Percentiles rank a stretch among this genome's conserved stretches.
Evolutionary conservation across 495 filamentous ascomycete species (phyloP).

Genomic region (Penicillium soppii): DNA sequence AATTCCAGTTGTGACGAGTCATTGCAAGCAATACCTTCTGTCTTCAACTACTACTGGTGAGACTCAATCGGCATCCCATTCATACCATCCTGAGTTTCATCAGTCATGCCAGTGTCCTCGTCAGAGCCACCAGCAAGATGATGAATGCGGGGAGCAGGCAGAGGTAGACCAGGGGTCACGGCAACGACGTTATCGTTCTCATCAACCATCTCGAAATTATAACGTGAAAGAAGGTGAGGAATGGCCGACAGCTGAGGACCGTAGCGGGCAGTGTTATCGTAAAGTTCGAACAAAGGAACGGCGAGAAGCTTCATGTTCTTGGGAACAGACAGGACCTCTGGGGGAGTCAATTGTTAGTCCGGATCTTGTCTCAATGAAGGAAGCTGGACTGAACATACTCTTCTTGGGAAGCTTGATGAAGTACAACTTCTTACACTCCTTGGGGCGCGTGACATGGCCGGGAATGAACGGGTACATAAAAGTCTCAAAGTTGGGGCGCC

Average conservation of each 20-base stretch:
- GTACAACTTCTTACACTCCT: conserved; percentile 99
- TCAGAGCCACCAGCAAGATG: conserved; percentile 63
- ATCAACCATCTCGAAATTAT: conserved; percentile 98
- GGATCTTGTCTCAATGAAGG: too few species aligned
- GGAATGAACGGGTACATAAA: conserved; percentile 99
- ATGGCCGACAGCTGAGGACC: conserved; percentile 95
- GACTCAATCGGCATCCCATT: conserved; percentile 29
- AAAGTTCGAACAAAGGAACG: conserved; percentile 94
- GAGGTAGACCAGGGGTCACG: conserved; percentile 68
- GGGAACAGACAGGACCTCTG: conserved; percentile 93
- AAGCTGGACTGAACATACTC: too few species aligned
- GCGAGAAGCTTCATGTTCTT: conserved; percentile 99
- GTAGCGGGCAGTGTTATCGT: conserved; percentile 93
- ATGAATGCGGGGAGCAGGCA: conserved; percentile 57
- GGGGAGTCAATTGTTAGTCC: conserved; percentile 15
- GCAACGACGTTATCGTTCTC: conserved; percentile 87
- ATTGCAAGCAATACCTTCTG: too few species aligned
- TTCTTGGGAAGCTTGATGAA: conserved; percentile 90
- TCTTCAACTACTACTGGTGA: conserved; percentile 14
- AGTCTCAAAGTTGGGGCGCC: conserved; percentile 97
- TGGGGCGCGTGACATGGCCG: conserved; percentile 90
- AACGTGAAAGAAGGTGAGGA: conserved; percentile 86
- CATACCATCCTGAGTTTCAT: conserved; percentile 26
- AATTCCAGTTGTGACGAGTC: too few species aligned
- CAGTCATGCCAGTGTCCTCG: conserved; percentile 45